Evolutionary conservation across 345 rosid species (phyloP), one percentile per base, ranked within the genome.

Genomic region (Eucalyptus brandiana): DNA sequence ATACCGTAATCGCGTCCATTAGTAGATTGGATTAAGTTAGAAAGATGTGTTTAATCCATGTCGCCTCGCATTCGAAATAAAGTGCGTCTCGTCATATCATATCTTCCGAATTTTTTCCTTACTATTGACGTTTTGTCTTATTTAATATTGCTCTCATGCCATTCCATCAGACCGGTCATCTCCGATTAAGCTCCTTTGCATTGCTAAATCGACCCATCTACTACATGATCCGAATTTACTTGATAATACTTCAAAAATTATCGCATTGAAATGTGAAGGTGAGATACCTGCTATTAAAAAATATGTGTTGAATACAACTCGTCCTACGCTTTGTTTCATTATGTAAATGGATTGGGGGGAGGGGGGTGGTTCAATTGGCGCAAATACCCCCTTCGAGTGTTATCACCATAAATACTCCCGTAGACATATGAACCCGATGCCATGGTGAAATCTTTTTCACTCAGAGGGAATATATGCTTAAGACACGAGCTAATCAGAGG

Each of bases 121-220:
- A 4, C 4, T 0, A 13, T 30, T 13, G 1, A 1, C 5, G 0
- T 28, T 30, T 13, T 28, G 1, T 32, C 4, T 16, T 5, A 3
- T 67, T 8, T 17, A 0, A 0, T n/a, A 4, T 16, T 67, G 2
- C 2, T 67, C 21, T 16, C 42, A 4, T 8, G 4, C 3, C 42
- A 8, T 32, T n/a, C 4, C 0, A 1, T 8, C 12, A 32, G 0
- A 8, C 1, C 80, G 0, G 6, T 67, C 3, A 30, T 13, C 4
- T 28, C 4, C 9, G 4, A 53, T 19, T 53, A 53, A 53, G 4
- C 56, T 3, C 9, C 0, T 53, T 53, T 53, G 10, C 24, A 53
- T 53, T 30, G 3, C 34, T 62, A 4, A 62, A 62, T 62, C 18
- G 8, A 30, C 8, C 34, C 3, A 62, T 62, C 16, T 28, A 62